Evolutionary conservation across 1,139 yeast genomes (phyloP).

Genomic region (Candida sp.): DNA sequence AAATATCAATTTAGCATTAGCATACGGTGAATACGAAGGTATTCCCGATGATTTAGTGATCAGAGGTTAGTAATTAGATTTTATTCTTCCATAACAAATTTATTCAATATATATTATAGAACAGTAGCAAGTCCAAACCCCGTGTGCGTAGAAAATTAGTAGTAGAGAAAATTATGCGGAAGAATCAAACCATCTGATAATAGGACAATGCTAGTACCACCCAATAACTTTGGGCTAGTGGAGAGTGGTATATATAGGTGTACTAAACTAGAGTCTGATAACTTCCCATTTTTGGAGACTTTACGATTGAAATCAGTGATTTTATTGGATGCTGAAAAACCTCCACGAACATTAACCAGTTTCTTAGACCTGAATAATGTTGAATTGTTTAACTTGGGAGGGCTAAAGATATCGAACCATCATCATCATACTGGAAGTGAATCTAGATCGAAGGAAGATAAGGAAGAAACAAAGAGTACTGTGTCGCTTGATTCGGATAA

Average conservation of each 20-base stretch:
- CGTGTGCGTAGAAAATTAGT: no score
- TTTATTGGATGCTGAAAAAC: conserved; percentile 69
- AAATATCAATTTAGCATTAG: conserved; percentile 85
- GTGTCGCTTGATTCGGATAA: conserved; percentile 3
- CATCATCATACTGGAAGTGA: conserved; percentile 28
- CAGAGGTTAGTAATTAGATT: conserved; percentile 33
- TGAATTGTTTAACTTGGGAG: conserved; percentile 44
- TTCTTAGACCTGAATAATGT: conserved; percentile 44
- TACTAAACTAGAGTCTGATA: conserved; percentile 51
- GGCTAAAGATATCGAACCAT: conserved; percentile 41
- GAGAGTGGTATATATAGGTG: conserved; percentile 70
- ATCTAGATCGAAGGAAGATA: conserved; percentile 1
- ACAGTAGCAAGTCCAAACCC: no score
- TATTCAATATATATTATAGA: no score
- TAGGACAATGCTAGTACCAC: conserved; percentile 73
- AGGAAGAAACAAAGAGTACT: conserved; percentile 3
- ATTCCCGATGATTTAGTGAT: conserved; percentile 64
- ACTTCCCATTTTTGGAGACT: conserved; percentile 66
- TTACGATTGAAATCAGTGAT: conserved; percentile 55
- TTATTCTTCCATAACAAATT: no score
- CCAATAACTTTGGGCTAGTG: conserved; percentile 75
- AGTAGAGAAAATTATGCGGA: no score
- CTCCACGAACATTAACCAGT: conserved; percentile 49
- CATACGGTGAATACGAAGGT: conserved; percentile 93
- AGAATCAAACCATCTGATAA: background rate